Base-by-base conservation (phyloP, 805 yeast species). In the Naumovozyma baii region DNA sequence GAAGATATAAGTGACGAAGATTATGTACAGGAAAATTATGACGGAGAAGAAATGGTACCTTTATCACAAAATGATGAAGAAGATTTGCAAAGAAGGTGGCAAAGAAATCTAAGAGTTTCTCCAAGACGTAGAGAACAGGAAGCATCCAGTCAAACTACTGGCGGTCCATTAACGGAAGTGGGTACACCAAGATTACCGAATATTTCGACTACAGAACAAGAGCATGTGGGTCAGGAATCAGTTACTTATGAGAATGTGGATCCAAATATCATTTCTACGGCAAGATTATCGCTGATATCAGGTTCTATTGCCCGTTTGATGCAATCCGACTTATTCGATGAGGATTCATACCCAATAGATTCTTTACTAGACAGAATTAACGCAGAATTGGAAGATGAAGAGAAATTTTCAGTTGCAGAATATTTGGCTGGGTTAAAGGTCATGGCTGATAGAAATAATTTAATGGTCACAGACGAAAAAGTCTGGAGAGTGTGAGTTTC, bases 391-490 rank as follows among this genome's bases (percentile, higher is more conserved):
- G 62, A 67, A 5, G 72, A 66, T 37, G 79, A 72, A 42, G 76
- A 73, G n/a, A 62, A 61, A 31, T 73, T 65, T 42, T 62, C 63
- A 8, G 59, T 54, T 4, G 63, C 57, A 4, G 78, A 72, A 48
- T 73, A 69, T 34, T 48, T 57, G 12, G 67, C 66, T 20, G 77
- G 74, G 29, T 50, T 72, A 34, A 50, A 50, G 15, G 50, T 61
- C n/a, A 55, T 74, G 65, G 67, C 64, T 18, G 62, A 57, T 3
- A 66, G 67, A 41, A 72, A 73, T 41, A 65, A 70, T 32, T 42
- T 74, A 35, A 68, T 72, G 74, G 51, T 66, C 17, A 64, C 73
- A 8, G 78, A 70, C 19, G 71, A 64, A 20, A 64, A 64, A 44
- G 67, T 73, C 16, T 73, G 72, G 70, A 67, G 66, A 52, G 67